Percentiles rank a stretch among this genome's conserved stretches.
These are phyloP conservation scores for Plasmodium gaboni DNA, from an alignment of 169 alveolate genomes.

Conservation along the genomic window DNA sequence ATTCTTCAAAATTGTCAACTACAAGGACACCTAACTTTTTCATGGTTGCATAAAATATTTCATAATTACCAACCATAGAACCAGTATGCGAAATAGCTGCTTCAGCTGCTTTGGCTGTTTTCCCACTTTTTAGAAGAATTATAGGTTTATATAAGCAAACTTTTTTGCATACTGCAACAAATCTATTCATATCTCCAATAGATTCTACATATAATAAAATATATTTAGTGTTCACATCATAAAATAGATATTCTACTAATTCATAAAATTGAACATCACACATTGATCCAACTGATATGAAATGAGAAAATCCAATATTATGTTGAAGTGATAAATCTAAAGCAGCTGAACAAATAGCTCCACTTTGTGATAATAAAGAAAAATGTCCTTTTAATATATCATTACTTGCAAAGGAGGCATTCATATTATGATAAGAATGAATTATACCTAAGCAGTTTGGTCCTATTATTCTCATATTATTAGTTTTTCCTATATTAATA, in stretches of 20 bases:
- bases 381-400: constrained; percentile 77
- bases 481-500: constrained; percentile 72
- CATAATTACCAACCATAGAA: constrained; percentile 86
- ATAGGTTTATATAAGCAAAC: constrained; percentile 84
- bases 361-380: constrained; percentile 85
- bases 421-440: constrained; percentile 76
- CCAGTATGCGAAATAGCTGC: constrained; percentile 91
- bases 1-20: constrained; percentile 84
- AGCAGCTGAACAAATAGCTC: constrained; percentile 88
- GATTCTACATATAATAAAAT: constrained; percentile 86
- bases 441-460: constrained; percentile 87
- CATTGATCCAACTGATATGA: constrained; percentile 88
- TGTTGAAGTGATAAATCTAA: constrained; percentile 86
- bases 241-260: constrained; percentile 82
- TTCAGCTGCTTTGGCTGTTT: constrained; percentile 83
- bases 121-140: constrained; percentile 87
- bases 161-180: constrained; percentile 82
- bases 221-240: constrained; percentile 81
- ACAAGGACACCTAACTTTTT: constrained; percentile 83
- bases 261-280: constrained; percentile 82
- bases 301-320: constrained; percentile 87
- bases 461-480: constrained; percentile 81
- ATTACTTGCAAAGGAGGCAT: constrained; percentile 83
- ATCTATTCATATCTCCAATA: constrained; percentile 84
- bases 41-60: constrained; percentile 84